A percentile compares a stretch with the other conserved stretches of the same genome.
Evolutionary conservation across 108 stramenopile genomes (phyloP).

Genomic region (Fistulifera pelliculosa): DNA sequence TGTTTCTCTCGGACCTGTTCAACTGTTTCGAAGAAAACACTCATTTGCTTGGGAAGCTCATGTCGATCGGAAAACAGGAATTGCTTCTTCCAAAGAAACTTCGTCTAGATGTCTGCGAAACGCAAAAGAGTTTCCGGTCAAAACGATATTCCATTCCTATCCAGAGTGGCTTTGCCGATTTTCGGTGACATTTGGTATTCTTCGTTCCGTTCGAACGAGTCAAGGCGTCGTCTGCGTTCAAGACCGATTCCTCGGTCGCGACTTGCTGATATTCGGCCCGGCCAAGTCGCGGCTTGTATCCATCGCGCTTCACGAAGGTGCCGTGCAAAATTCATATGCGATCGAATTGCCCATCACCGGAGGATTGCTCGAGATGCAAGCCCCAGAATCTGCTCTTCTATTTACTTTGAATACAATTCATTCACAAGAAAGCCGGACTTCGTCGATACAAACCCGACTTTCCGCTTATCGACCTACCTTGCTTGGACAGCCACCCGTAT

Average conservation of each 20-base stretch:
- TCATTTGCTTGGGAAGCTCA: too few relatives aligned
- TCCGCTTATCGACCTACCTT: neutral
- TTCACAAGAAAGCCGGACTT: neutral
- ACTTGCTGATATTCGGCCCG: neutral
- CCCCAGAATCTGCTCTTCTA: neutral
- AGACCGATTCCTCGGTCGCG: neutral
- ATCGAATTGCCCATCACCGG: neutral
- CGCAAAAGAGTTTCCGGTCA: neutral
- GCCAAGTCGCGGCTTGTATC: neutral
- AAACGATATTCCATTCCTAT: neutral
- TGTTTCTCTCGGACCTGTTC: too few relatives aligned
- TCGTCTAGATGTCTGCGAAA: neutral
- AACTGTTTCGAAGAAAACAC: too few relatives aligned
- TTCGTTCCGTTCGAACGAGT: neutral
- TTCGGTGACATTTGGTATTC: neutral
- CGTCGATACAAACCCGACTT: neutral
- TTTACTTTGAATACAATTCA: neutral
- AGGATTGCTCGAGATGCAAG: neutral
- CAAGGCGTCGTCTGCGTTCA: neutral
- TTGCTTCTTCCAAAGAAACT: neutral
- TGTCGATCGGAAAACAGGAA: neutral
- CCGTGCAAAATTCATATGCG: neutral
- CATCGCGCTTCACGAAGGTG: neutral
- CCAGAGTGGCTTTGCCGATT: neutral
- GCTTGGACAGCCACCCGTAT: neutral